Evolutionary conservation across 352 stramenopile genomes (phyloP), one percentile per base, ranked within the genome.

Genomic region (Phytophthora quininea): DNA sequence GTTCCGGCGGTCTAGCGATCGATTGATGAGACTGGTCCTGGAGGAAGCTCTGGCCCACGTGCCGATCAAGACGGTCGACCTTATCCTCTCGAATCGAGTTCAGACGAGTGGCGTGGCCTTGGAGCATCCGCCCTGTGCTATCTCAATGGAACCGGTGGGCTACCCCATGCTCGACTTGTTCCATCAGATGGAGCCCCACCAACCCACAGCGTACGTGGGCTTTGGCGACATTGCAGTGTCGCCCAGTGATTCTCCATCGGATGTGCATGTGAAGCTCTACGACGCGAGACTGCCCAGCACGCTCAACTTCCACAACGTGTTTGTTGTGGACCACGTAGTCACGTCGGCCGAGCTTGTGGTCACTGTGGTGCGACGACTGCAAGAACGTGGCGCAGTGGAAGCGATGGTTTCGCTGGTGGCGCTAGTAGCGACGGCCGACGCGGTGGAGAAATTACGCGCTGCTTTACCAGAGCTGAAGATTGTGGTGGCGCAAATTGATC

Each of bases 21-120:
- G 77, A 0, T 38, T 83, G 6, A 56, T 80, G 42, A 65, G 69
- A 1, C 64, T 86, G 3, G 30, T 86, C 31, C 42, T 86, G 14
- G 77, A 84, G 48, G 74, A 83, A 46, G 67, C 67, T 7, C 58
- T 86, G 1, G 29, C 64, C 15, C 42, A 66, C 19, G 60, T 71
- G 57, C 67, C 61, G 8, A 62, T 67, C 29, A 29, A 58, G 10
- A 24, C 52, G 3, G 59, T 76, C 15, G 46, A 59, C 24, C 40
- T 69, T 3, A 46, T 48, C 4, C 30, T 62, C 14, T 56, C 14
- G 24, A 37, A 61, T 54, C 48, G 49, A 3, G 38, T 29, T 19
- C 49, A 54, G 9, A 35, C 54, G 5, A 50, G 54, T 14, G 62
- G 68, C 12, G 49, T 77, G 9, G 46, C 47, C 4, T 50, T 59